These are phyloP conservation scores for Pseudogymnoascus sp. DNA, from an alignment of 2,329 filamentous ascomycete species.

Conservation along the genomic window DNA sequence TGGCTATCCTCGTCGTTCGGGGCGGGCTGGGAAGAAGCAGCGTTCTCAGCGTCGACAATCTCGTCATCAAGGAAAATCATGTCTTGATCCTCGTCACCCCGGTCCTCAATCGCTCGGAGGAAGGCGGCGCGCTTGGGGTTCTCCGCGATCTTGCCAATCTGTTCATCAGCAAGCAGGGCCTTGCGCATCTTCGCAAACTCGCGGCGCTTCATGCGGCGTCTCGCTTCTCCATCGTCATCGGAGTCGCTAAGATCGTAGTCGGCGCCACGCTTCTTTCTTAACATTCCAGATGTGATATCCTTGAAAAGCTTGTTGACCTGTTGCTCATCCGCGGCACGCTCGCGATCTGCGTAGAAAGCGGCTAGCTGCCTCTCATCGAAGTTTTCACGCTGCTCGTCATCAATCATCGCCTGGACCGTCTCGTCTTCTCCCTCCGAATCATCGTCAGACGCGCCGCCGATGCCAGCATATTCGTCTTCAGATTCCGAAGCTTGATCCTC, in stretches of 20 bases:
- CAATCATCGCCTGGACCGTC: constrained; percentile 69
- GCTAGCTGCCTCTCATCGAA: constrained; percentile 74
- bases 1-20: constrained; percentile 23
- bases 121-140: constrained; percentile 88
- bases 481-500: constrained; percentile 95
- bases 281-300: constrained; percentile 80
- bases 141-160: constrained; percentile 80
- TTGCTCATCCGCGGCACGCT: constrained; percentile 74
- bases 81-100: constrained; percentile 54
- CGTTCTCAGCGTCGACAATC: constrained; percentile 31
- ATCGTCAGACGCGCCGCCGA: constrained; percentile 85
- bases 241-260: constrained; percentile 84
- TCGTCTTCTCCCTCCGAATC: constrained; percentile 69
- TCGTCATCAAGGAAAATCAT: constrained; percentile 62
- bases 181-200: constrained; percentile 91
- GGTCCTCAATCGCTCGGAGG: constrained; percentile 80
- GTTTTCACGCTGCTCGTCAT: constrained; percentile 70
- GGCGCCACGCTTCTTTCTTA: constrained; percentile 73
- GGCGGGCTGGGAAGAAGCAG: constrained; percentile 28
- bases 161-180: constrained; percentile 78
- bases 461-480: constrained; percentile 92
- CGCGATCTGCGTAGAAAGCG: constrained; percentile 68
- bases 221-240: constrained; percentile 74
- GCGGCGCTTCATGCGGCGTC: constrained; percentile 70
- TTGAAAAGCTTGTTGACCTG: constrained; percentile 85